A percentile compares a stretch with the other conserved stretches of the same genome.
Evolutionary conservation across 192 early-diverging fungal genomes (phyloP).

Genomic region (Coemansia sp.): DNA sequence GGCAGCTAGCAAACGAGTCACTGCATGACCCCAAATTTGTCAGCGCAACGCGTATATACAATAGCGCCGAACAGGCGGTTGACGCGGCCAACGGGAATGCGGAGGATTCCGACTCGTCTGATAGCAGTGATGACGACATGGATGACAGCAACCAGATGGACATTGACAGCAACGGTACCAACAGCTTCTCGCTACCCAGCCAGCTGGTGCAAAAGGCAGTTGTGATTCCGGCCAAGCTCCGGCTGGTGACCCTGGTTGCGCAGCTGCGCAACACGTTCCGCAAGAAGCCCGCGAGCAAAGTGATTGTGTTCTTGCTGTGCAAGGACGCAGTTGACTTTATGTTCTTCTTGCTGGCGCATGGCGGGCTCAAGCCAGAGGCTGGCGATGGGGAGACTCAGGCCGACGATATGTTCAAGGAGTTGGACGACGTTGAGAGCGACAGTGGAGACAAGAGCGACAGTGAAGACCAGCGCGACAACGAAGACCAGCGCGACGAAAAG

Average conservation of each 20-base stretch:
- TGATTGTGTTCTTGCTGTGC: conserved; percentile 92
- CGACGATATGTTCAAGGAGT: conserved; percentile 46
- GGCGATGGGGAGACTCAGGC: conserved; percentile 49
- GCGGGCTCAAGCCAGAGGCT: conserved; percentile 32
- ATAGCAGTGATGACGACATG: conserved; percentile 15
- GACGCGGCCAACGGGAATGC: conserved; percentile 22
- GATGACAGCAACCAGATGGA: conserved; percentile 30
- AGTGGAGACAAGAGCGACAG: background rate
- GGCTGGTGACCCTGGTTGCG: conserved; percentile 79
- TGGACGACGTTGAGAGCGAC: conserved; percentile 7
- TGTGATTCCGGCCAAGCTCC: conserved; percentile 84
- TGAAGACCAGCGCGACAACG: no score
- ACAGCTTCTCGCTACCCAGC: conserved; percentile 68
- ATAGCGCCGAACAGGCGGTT: conserved; percentile 32
- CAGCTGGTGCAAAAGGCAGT: conserved; percentile 86
- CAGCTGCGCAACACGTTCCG: conserved; percentile 60
- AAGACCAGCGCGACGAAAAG: background rate
- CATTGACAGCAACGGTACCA: conserved; percentile 22
- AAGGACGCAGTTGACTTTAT: conserved; percentile 96
- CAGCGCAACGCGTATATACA: conserved; percentile 54
- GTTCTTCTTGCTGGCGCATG: conserved; percentile 73
- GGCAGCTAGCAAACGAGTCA: conserved; percentile 71
- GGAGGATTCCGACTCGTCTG: conserved; percentile 8
- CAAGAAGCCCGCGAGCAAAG: conserved; percentile 32
- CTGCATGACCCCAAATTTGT: conserved; percentile 78